These are phyloP conservation scores for Septoria linicola DNA, from an alignment of 2,329 filamentous ascomycete genomes.

Conservation along the genomic window DNA sequence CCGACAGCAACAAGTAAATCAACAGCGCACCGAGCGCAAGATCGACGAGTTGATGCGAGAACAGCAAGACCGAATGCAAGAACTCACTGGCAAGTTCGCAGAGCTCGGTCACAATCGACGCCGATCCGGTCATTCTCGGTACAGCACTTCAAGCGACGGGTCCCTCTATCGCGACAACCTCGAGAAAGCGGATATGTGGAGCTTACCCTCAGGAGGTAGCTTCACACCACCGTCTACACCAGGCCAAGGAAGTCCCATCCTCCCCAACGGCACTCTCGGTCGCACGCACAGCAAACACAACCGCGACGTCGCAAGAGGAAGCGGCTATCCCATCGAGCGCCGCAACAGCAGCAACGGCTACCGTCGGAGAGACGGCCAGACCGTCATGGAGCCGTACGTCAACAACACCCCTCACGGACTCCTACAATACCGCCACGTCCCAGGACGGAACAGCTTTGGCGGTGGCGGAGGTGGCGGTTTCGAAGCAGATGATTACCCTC, in stretches of 20 bases:
- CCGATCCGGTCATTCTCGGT: not conserved
- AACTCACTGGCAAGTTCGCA: conserved; percentile 7
- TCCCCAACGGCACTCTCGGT: conserved; percentile 4
- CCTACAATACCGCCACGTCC: not conserved
- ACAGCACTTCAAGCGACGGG: conserved; percentile 3
- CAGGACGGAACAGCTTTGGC: no score
- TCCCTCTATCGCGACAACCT: conserved; percentile 7
- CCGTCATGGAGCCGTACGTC: conserved; percentile 7
- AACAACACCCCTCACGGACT: not conserved
- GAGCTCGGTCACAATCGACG: not conserved
- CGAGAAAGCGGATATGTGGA: conserved; percentile 11
- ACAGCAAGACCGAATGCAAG: conserved; percentile 8
- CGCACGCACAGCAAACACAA: not conserved
- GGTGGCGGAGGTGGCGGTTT: not conserved
- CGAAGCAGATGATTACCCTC: conserved; percentile 1
- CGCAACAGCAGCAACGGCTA: conserved; percentile 1
- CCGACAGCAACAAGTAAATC: conserved; percentile 7
- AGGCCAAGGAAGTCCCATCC: conserved; percentile 1
- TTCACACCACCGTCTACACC: conserved; percentile 9
- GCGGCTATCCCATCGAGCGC: conserved; percentile 1
- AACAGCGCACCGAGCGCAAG: conserved; percentile 5
- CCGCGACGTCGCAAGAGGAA: not conserved
- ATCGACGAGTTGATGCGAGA: conserved; percentile 4
- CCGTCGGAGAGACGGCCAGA: not conserved
- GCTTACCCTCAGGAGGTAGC: conserved; percentile 7